Base-by-base conservation (phyloP, 2,329 filamentous ascomycete genomes). In the Trichoderma breve region DNA sequence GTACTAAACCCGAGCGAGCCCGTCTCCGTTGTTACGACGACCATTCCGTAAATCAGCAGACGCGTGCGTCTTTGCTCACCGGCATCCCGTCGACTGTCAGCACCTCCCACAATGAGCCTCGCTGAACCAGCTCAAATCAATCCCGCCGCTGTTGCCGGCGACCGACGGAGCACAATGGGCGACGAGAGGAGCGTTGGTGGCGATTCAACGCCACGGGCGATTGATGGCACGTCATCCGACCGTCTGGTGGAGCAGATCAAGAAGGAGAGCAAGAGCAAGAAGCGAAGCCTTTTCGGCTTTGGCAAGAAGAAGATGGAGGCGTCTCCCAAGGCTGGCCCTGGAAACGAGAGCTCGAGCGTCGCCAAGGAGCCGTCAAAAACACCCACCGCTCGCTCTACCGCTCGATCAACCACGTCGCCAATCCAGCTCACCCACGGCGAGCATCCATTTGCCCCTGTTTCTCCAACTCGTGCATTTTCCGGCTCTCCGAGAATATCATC, bases 401-500 rank as follows among this genome's bases (percentile, higher is more conserved):
- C 66, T 26, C 78, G 76, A 65, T 79, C 82, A 71, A 83, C 83
- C 66, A 80, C 81, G 21, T 87, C 84, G 66, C 82, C 83, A 60
- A 77, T 73, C 2, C 75, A 70, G 6, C 65, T 71, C 28, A 51
- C 81, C 26, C 81, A 81, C 72, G 79, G 81, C 74, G 82, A 87
- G 74, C 78, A 84, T 75, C 78, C 83, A 75, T 81, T 84, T 76
- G 80, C 82, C 61, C 80, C 90, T 15, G 84, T 89, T 0, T 94
- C 92, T 3, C 92, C 93, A 4, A 86, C 84, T 72, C 88, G 90
- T 71, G 89, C 88, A 66, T 82, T 93, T 58, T 91, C 91, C 14
- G 87, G 89, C 11, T 95, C 94, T 9, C 92, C 94, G 5, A 88
- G 92, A 63, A 82, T 95, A 58, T 89, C 91, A 68, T 97, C 94